Percentiles rank a stretch among this genome's conserved stretches.
These are phyloP conservation scores for Aspergillus sp. DNA, from an alignment of 2,329 filamentous ascomycete species.

Conservation along the genomic window DNA sequence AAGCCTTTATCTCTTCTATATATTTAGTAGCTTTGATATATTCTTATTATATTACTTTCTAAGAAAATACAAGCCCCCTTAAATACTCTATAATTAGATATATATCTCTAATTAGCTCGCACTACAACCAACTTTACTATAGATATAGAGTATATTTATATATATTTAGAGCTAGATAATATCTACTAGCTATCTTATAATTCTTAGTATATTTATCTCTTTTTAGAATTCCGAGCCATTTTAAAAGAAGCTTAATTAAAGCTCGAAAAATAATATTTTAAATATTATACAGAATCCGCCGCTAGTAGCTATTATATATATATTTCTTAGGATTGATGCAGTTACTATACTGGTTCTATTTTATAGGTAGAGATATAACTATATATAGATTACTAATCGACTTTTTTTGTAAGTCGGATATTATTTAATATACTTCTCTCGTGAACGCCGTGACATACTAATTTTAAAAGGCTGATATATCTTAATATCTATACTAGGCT, in stretches of 20 bases:
- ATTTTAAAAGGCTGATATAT: background rate
- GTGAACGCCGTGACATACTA: background rate
- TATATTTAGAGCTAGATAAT: conserved; percentile 48
- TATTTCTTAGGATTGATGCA: conserved; percentile 22
- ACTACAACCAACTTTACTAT: conserved; percentile 1
- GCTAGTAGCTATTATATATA: conserved; percentile 45
- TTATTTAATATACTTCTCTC: background rate
- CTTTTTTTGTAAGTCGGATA: background rate
- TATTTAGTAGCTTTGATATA: too few relatives aligned
- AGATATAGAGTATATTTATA: conserved; percentile 44
- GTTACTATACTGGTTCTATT: background rate
- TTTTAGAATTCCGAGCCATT: conserved; percentile 32
- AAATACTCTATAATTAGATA: background rate
- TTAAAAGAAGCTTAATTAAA: conserved; percentile 24
- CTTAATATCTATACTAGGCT: background rate
- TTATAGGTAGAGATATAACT: background rate
- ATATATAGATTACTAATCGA: background rate
- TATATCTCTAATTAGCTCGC: background rate
- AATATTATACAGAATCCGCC: conserved; percentile 37
- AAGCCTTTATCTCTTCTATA: too few relatives aligned
- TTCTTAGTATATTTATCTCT: conserved; percentile 53
- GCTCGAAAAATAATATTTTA: conserved; percentile 28
- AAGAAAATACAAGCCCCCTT: too few relatives aligned
- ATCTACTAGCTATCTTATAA: conserved; percentile 53
- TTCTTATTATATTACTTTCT: too few relatives aligned